phyloP scores from a whole-genome alignment of 495 filamentous ascomycete genomes.

The Geopyxis carbonaria region DNA sequence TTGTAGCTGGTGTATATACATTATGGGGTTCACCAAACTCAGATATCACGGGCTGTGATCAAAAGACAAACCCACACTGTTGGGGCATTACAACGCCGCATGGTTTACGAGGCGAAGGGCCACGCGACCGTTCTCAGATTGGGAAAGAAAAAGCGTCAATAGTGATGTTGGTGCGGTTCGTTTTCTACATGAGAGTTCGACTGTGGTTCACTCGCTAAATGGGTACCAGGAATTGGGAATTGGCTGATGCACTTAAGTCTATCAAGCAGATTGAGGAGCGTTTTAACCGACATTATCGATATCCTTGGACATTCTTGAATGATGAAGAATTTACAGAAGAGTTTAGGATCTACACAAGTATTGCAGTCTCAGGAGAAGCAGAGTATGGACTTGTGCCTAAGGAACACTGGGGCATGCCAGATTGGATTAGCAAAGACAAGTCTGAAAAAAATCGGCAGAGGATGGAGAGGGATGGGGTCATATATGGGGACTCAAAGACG shows the following conservation, averaged over 20 bases:
- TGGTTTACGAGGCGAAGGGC: conserved; percentile 3
- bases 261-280: conserved; percentile 24
- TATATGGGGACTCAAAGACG: conserved; percentile 71
- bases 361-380: conserved; percentile 3
- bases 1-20: too few relatives aligned
- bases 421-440: conserved; percentile 76
- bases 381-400: conserved; percentile 46
- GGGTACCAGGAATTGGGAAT: conserved; percentile 3
- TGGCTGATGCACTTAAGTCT: conserved; percentile 2
- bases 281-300: conserved; percentile 87
- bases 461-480: conserved; percentile 65
- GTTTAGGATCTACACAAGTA: conserved; percentile 3
- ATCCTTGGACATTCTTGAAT: conserved; percentile 98
- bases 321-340: conserved; percentile 82
- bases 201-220: background rate
- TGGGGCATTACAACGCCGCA: too few relatives aligned
- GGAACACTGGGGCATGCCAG: conserved; percentile 81
- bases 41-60: too few relatives aligned
- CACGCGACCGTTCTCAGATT: conserved; percentile 4
- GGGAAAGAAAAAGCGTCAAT: conserved; percentile 3
- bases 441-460: conserved; percentile 68
- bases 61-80: too few relatives aligned
- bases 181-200: background rate
- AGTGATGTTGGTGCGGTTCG: conserved; percentile 5
- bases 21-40: too few relatives aligned